Base-by-base conservation (phyloP, 306 rosid species). In the Cicer yamashitae region DNA sequence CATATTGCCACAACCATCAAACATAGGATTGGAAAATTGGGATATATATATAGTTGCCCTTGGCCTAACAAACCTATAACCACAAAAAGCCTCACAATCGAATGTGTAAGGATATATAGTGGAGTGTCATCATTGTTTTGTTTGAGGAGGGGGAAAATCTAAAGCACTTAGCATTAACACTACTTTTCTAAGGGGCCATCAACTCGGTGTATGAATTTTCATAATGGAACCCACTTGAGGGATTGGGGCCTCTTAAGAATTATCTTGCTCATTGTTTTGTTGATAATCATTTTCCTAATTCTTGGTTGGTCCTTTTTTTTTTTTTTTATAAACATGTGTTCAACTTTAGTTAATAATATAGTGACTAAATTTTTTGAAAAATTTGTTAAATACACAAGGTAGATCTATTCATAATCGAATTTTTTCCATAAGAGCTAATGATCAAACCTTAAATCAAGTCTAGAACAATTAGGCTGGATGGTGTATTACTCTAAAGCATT, bases 31-130 rank as follows among this genome's bases (percentile, higher is more conserved):
- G 46, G 46, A 45, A 43, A 71, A 71, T 15, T 52, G 25, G 68
- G 82, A 66, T 75, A 34, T 22, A 22, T 22, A 22, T 22, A 22
- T 52, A 72, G 70, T 81, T 81, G 89, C 25, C 81, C 67, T 73
- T 78, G 67, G 82, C 89, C 89, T 63, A 85, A 85, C 85, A 64
- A 64, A 74, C 69, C 61, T 70, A n/a, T 52, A 41, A 76, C 70
- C 20, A 51, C 2, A 58, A 17, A 48, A 43, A 63, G 5, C n/a
- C 79, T 46, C 7, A 52, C 39, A 60, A 53, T 39, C 14, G 7
- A 54, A 63, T 62, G 44, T 70, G 60, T 39, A 73, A 40, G 20
- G 79, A 30, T 72, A 20, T 76, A 15, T 66, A n/a, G 83, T 46
- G 77, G 70, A 70, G 56, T 60, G 81, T 71, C 80, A 76, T 70